Evolutionary conservation across 176 grass and related monocot genomes (phyloP), one percentile per base, ranked within the genome.

Genomic region (Eleusine indica): DNA sequence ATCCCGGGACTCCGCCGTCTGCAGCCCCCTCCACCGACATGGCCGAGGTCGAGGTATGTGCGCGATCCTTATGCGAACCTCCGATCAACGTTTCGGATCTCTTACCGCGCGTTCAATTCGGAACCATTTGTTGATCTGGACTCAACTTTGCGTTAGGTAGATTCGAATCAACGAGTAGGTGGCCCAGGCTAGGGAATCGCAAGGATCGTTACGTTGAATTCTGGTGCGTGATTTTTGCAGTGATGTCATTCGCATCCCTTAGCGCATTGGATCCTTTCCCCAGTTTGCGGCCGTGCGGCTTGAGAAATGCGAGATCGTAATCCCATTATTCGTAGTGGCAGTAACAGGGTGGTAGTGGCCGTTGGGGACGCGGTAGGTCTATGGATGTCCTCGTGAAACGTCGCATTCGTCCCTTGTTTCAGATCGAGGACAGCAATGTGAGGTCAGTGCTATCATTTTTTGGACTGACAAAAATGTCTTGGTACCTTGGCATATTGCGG

Each of bases 41-140:
- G 83, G 75, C 67, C 21, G 75, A 85, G 53, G 83, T 63, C 54
- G 75, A 85, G 75, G 83, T 79, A 42, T 57, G 75, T 35, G 21
- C 21, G 53, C 42, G 19, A 85, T 79, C 83, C 19, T 39, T 7
- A 1, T 6, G 9, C 3, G 0, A 3, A 10, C 38, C 21, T 48
- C 7, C 29, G 16, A 40, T 46, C 17, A 14, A 30, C 57, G 64
- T 4, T 11, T 1, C 40, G 73, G 73, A 60, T 84, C 56, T 42
- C 9, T 15, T 18, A 7, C 4, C 66, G 49, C 4, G n/a, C 21
- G 22, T 9, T 25, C 25, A 4, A 32, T 17, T 39, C 9, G 9
- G 10, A 66, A 41, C 72, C 10, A 13, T 57, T 18, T 58, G 56
- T 58, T 58, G 56, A 19, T n/a, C 56, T 19, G 61, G 11, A n/a